Base-by-base conservation (phyloP, 2,329 filamentous ascomycete genomes). In the Colletotrichum sp. region DNA sequence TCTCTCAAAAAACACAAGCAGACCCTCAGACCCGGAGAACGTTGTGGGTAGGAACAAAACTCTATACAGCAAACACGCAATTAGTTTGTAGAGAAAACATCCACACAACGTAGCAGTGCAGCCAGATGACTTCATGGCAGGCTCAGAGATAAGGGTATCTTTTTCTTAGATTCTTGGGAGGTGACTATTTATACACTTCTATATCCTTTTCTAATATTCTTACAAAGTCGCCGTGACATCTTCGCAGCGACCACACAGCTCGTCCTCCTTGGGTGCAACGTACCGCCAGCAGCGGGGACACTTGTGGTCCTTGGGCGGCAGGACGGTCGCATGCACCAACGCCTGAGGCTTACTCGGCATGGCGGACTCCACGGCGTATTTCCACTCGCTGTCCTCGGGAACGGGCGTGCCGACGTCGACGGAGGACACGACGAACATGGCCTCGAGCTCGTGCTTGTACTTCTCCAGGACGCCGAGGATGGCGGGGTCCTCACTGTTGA, bases 251-350 rank as follows among this genome's bases (percentile, higher is more conserved):
- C 84, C 85, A 84, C 96, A 99, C 21, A 98, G 85, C 52, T 86
- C 83, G 21, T 94, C 92, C 79, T 93, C 89, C 64, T 85, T 85
- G n/a, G 90, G 87, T n/a, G 94, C 93, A 28, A 94, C 89, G 83
- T 95, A 98, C 77, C 94, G 92, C 97, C 97, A 99, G 85, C 97
- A 99, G 67, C 97, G 89, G 1, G 91, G 89, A 83, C 97, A 99
- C 84, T 99, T 99, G 63, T 89, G 85, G 14, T 88, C 81, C 79
- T 80, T 83, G 2, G 90, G 90, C 73, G 90, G 88, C 67, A 89
- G 78, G 26, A 89, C 87, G 78, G 85, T 84, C 26, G 87, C 88
- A 34, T 79, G 84, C 39, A 85, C 86, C 74, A 52, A 13, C n/a
- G n/a, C n/a, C 78, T 79, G 7, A 75, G 70, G 30, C 82, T 82